These are phyloP conservation scores for Oryza rufipogon DNA, from an alignment of 176 grass and related monocot genomes.

Conservation along the genomic window DNA sequence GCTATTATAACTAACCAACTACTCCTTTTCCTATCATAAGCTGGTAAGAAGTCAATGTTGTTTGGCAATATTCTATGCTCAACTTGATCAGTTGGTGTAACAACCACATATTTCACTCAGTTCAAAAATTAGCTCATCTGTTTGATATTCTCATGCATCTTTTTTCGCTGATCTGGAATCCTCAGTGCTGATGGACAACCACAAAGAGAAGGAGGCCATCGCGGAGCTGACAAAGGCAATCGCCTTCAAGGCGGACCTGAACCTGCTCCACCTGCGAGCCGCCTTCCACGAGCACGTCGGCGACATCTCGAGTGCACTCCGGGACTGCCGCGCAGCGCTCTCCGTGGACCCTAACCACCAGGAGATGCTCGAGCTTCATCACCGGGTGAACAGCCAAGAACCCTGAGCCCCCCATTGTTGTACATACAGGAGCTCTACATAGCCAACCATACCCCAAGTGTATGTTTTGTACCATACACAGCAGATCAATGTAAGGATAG, in stretches of 20 bases:
- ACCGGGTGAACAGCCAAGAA: constrained; percentile 96
- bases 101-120: constrained; percentile 39
- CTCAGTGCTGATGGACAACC: constrained; percentile 98
- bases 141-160: neutral
- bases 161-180: constrained; percentile 22
- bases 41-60: constrained; percentile 44
- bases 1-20: constrained; percentile 49
- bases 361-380: constrained; percentile 99
- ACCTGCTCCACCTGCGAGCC: constrained; percentile 89
- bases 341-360: constrained; percentile 98
- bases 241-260: constrained; percentile 91
- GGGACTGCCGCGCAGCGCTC: constrained; percentile 84
- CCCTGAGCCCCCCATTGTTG: constrained; percentile 56
- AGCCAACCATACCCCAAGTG: constrained; percentile 47
- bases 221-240: constrained; percentile 86
- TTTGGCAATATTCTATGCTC: constrained; percentile 37
- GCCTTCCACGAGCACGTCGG: constrained; percentile 92
- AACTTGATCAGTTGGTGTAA: constrained; percentile 51
- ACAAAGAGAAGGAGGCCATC: constrained; percentile 97
- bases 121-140: constrained; percentile 40
- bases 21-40: constrained; percentile 42
- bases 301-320: constrained; percentile 74
- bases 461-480: constrained; percentile 74
- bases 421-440: constrained; percentile 52
- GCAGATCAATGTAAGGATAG: constrained; percentile 50